Conservation (phyloP, 2,329 filamentous ascomycete genomes). For the Fusarium subglutinans region DNA sequence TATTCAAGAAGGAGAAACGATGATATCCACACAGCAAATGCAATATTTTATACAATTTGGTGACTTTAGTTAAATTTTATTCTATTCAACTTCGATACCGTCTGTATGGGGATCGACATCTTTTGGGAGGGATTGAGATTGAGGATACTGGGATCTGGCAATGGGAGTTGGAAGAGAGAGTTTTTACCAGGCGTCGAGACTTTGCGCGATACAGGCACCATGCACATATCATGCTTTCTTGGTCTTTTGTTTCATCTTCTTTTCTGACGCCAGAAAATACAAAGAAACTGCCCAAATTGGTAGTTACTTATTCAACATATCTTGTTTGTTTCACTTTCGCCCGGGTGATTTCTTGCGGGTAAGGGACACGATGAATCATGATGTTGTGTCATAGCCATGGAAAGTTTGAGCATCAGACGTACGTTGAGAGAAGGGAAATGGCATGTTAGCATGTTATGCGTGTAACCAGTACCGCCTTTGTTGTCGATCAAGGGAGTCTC, state of each 20-base stretch:
- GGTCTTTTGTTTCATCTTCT: conserved; percentile 23
- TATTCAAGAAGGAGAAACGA: conserved; percentile 8
- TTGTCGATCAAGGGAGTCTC: conserved; percentile 4
- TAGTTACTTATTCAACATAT: conserved; percentile 3
- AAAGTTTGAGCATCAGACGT: neutral
- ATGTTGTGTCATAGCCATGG: neutral
- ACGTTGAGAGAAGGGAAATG: neutral
- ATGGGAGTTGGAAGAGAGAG: conserved; percentile 46
- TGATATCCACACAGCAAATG: conserved; percentile 34
- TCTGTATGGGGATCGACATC: conserved; percentile 14
- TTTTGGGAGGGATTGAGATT: conserved; percentile 35
- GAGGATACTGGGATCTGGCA: conserved; percentile 40
- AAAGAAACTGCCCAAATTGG: conserved; percentile 15
- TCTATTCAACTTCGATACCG: conserved; percentile 33
- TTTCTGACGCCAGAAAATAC: conserved; percentile 30
- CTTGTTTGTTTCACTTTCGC: neutral
- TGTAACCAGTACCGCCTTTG: conserved; percentile 15
- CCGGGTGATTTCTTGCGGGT: neutral
- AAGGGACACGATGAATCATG: neutral
- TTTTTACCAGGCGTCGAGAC: conserved; percentile 40
- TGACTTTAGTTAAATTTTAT: conserved; percentile 34
- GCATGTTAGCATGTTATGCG: conserved; percentile 1
- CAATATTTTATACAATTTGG: conserved; percentile 24
- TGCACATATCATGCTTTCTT: conserved; percentile 32
- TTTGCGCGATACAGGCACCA: conserved; percentile 30